Percentiles rank a stretch among this genome's conserved stretches.
phyloP scores from a whole-genome alignment of 495 filamentous ascomycete species.

The Tuber magnatum region DNA sequence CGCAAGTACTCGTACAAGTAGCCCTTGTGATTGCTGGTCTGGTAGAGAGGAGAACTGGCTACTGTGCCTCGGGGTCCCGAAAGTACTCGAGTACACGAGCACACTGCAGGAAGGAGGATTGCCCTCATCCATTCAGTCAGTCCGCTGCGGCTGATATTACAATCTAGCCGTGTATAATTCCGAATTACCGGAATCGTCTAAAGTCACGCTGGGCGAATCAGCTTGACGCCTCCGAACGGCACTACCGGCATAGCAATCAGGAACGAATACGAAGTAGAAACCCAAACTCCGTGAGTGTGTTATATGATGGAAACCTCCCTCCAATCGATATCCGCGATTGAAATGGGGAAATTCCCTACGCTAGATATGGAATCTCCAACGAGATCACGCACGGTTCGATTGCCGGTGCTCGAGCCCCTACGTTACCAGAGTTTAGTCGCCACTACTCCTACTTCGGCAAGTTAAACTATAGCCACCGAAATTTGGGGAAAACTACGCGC shows the following conservation, averaged over 20 bases:
- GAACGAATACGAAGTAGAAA: background rate
- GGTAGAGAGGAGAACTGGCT: no score
- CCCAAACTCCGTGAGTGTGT: background rate
- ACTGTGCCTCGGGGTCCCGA: background rate
- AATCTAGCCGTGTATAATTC: background rate
- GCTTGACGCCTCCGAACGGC: background rate
- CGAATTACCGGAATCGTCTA: background rate
- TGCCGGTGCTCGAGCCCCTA: background rate
- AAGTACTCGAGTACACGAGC: no score
- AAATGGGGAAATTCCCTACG: background rate
- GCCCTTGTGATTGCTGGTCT: background rate
- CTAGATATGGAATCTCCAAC: background rate
- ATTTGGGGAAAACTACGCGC: background rate
- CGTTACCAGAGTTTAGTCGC: background rate
- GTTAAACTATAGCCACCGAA: background rate
- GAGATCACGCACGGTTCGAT: background rate
- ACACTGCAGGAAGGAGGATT: background rate
- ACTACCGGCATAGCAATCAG: background rate
- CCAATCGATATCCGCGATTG: background rate
- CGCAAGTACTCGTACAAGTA: no score
- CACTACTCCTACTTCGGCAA: background rate
- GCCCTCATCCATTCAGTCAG: background rate
- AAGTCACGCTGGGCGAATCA: background rate
- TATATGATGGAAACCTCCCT: background rate
- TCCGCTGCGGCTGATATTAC: background rate